These are phyloP conservation scores for Gossypium schwendimanii DNA, from an alignment of 441 rosid species.

Conservation along the genomic window DNA sequence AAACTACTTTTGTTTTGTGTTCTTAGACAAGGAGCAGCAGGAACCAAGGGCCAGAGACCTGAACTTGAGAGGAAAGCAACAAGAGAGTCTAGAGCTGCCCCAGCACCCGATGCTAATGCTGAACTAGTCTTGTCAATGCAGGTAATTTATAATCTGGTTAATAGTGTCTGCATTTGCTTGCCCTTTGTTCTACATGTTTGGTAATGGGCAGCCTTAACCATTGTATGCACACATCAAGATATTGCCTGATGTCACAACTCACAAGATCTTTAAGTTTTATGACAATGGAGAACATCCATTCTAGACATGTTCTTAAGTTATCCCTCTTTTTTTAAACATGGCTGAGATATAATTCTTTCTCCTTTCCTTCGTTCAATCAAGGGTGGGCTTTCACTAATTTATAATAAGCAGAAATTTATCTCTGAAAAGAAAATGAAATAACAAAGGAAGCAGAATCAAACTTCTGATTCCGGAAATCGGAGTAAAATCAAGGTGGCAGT, in stretches of 20 bases:
- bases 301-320: not conserved
- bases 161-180: not conserved
- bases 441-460: not conserved
- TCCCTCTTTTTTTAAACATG: not conserved
- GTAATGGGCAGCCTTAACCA: not conserved
- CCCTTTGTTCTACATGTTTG: not conserved
- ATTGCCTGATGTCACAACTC: not conserved
- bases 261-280: not conserved
- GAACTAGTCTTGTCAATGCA: slow-evolving; percentile 78
- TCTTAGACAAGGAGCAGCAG: slow-evolving; percentile 52
- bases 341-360: not conserved
- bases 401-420: not conserved
- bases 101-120: slow-evolving; percentile 96
- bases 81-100: slow-evolving; percentile 81
- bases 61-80: slow-evolving; percentile 64
- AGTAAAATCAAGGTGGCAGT: not conserved
- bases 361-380: not conserved
- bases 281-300: not conserved
- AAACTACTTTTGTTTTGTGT: slow-evolving; percentile 11
- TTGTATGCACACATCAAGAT: not conserved
- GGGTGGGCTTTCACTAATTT: not conserved
- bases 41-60: slow-evolving; percentile 58
- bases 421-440: not conserved
- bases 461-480: not conserved
- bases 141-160: slow-evolving; percentile 33